Percentiles rank a stretch among this genome's conserved stretches.
Evolutionary conservation across 805 yeast species (phyloP).

Genomic region (Starmerella sp.): DNA sequence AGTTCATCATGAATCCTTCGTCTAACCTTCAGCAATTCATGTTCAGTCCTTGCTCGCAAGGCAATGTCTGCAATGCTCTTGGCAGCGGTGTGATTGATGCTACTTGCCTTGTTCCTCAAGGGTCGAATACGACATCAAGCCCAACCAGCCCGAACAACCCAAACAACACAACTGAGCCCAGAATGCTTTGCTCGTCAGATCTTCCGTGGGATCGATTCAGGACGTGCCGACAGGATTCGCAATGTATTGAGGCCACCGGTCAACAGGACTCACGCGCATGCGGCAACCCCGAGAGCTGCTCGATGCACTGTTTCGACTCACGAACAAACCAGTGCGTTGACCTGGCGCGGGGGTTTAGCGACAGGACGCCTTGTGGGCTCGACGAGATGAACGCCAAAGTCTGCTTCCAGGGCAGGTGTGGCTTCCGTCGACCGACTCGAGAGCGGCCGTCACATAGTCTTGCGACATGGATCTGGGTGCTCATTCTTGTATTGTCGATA

Average conservation of each 20-base stretch:
- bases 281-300: conserved; percentile 3
- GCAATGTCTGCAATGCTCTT: conserved; percentile 29
- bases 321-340: background rate
- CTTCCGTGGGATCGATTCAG: background rate
- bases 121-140: background rate
- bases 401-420: background rate
- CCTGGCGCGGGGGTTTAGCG: background rate
- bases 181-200: background rate
- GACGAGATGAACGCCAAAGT: background rate
- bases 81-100: conserved; percentile 24
- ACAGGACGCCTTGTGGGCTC: conserved; percentile 8
- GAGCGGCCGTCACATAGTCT: background rate
- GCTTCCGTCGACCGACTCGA: background rate
- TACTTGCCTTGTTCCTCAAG: conserved; percentile 16
- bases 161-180: background rate
- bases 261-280: background rate
- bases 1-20: conserved; percentile 32
- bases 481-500: background rate
- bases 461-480: background rate
- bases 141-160: background rate
- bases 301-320: conserved; percentile 3
- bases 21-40: conserved; percentile 24
- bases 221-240: conserved; percentile 5
- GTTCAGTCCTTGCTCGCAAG: conserved; percentile 29
- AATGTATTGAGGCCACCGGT: conserved; percentile 7